Evolutionary conservation across 306 rosid genomes (phyloP).

Genomic region (Medicago arabica): DNA sequence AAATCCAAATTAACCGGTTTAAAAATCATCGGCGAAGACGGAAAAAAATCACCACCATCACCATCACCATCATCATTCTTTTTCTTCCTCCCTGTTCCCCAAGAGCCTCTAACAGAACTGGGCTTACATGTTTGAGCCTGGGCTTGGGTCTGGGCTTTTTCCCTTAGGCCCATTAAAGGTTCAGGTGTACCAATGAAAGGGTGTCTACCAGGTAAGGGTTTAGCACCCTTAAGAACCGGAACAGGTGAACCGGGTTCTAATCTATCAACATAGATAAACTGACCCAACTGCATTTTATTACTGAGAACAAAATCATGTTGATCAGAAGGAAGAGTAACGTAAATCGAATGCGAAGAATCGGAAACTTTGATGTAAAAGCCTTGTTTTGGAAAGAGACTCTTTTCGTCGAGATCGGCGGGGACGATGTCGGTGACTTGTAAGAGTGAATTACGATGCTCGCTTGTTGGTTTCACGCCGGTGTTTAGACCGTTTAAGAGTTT

Average conservation of each 20-base stretch:
- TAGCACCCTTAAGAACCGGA: conserved; percentile 72
- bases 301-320: conserved; percentile 83
- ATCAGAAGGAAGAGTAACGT: conserved; percentile 78
- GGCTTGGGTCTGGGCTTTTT: conserved; percentile 44
- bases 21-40: conserved; percentile 61
- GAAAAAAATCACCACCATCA: conserved; percentile 28
- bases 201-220: conserved; percentile 87
- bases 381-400: conserved; percentile 72
- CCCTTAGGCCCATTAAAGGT: conserved; percentile 76
- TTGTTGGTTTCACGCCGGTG: conserved; percentile 71
- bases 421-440: conserved; percentile 90
- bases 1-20: conserved; percentile 80
- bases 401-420: conserved; percentile 89
- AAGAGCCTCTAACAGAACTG: conserved; percentile 75
- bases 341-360: conserved; percentile 86
- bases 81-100: conserved; percentile 61
- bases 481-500: conserved; percentile 79
- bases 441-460: conserved; percentile 84
- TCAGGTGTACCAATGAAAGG: conserved; percentile 88
- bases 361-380: conserved; percentile 89
- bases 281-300: conserved; percentile 91
- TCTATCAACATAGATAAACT: conserved; percentile 78
- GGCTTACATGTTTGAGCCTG: conserved; percentile 46
- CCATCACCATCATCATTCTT: not conserved
- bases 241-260: conserved; percentile 91